Conservation (phyloP, 2,329 filamentous ascomycete genomes). For the Aureobasidium sp. region DNA sequence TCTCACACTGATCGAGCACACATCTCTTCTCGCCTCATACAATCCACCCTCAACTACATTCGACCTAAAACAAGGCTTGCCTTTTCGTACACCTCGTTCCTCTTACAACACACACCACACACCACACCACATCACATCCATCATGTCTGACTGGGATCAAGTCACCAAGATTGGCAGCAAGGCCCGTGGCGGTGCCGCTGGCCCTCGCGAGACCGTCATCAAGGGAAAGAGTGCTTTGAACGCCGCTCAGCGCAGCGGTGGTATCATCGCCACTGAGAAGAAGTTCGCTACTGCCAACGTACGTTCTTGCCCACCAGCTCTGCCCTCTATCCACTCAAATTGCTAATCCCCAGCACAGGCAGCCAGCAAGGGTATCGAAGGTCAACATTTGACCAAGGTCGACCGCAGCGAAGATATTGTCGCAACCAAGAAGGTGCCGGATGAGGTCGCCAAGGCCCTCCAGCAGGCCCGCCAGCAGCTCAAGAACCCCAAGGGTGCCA, state of each 20-base stretch:
- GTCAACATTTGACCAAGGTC: constrained; percentile 95
- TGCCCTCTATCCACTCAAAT: constrained; percentile 28
- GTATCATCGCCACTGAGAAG: constrained; percentile 81
- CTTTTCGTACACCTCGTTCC: too few species aligned
- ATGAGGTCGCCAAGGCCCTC: constrained; percentile 75
- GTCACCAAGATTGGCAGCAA: constrained; percentile 93
- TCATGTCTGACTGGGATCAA: constrained; percentile 69
- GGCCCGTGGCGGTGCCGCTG: constrained; percentile 59
- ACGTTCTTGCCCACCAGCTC: constrained; percentile 37
- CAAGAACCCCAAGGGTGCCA: constrained; percentile 63
- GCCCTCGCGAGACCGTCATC: constrained; percentile 77
- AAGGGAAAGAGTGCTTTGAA: constrained; percentile 79
- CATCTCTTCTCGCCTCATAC: constrained; percentile 10
- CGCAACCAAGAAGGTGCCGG: constrained; percentile 87
- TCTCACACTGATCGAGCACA: background rate
- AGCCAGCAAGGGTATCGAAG: constrained; percentile 49
- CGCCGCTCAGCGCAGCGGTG: constrained; percentile 75
- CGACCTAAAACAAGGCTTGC: background rate
- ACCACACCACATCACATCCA: constrained; percentile 19
- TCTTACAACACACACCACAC: too few species aligned
- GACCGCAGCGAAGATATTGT: constrained; percentile 96
- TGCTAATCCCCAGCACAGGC: constrained; percentile 35
- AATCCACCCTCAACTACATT: too few species aligned
- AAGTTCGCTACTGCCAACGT: constrained; percentile 78
- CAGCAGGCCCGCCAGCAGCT: constrained; percentile 69